Conservation (phyloP, 768 basidiomycete species). For the Porpolomopsis calyptriformis region DNA sequence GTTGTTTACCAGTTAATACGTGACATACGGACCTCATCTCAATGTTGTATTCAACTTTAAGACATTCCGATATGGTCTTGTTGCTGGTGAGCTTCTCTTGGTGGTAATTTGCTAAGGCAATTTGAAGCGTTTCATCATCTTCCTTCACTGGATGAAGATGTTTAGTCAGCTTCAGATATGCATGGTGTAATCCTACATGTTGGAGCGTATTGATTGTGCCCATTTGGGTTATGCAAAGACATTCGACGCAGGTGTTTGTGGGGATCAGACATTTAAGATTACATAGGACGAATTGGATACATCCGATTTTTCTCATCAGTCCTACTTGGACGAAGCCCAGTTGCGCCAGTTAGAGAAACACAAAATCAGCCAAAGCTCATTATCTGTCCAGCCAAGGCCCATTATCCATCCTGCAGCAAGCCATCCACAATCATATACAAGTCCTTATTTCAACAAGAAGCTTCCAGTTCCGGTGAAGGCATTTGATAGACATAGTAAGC, state of each 20-base stretch:
- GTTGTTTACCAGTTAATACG: neutral
- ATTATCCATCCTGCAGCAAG: neutral
- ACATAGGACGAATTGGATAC: no score
- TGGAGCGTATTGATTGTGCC: neutral
- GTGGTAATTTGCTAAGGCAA: slow-evolving; percentile 15
- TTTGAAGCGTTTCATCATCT: slow-evolving; percentile 9
- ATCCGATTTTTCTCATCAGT: no score
- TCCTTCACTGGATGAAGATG: neutral
- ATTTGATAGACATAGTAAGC: neutral
- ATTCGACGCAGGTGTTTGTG: no score
- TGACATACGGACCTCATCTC: slow-evolving; percentile 9
- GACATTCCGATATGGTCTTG: slow-evolving; percentile 9
- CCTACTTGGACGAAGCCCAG: neutral
- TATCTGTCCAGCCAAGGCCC: no score
- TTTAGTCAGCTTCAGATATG: neutral
- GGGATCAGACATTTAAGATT: no score
- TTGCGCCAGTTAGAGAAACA: neutral
- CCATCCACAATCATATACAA: neutral
- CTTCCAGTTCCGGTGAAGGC: neutral
- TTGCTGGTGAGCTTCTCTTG: slow-evolving; percentile 12
- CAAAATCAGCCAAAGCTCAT: neutral
- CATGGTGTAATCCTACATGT: neutral
- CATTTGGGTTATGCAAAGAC: neutral
- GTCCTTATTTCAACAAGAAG: neutral
- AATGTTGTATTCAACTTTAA: slow-evolving; percentile 14